Evolutionary conservation across 805 yeast species (phyloP).

Genomic region (Blastobotrys mokoenaii): DNA sequence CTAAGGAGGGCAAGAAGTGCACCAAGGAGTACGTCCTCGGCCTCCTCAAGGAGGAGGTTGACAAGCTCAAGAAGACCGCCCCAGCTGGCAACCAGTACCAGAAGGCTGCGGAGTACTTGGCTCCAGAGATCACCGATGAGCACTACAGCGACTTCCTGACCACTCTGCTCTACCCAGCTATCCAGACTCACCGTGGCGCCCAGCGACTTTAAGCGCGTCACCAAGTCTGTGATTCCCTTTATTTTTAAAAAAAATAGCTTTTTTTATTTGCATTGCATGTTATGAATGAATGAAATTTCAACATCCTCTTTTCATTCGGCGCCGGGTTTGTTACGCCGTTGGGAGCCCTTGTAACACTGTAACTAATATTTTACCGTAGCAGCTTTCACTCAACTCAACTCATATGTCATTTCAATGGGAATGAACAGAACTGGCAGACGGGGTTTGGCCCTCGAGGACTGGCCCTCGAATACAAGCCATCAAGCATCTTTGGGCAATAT

Average conservation of each 20-base stretch:
- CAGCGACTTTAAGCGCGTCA: conserved; percentile 1
- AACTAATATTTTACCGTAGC: too few species aligned
- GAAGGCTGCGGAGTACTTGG: conserved; percentile 49
- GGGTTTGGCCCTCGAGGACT: too few species aligned
- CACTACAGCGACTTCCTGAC: conserved; percentile 60
- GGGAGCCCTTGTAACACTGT: too few species aligned
- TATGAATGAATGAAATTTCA: not conserved
- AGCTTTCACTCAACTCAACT: too few species aligned
- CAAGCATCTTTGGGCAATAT: too few species aligned
- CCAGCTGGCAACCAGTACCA: conserved; percentile 43
- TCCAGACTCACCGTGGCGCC: conserved; percentile 5
- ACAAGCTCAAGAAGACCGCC: conserved; percentile 40
- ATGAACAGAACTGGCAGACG: too few species aligned
- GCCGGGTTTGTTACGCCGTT: too few species aligned
- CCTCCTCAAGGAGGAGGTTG: conserved; percentile 48
- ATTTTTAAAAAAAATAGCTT: not conserved
- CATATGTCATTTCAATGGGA: too few species aligned
- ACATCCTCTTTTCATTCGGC: not conserved
- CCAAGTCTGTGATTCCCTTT: too few species aligned
- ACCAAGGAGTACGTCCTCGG: conserved; percentile 42
- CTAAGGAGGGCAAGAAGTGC: conserved; percentile 47
- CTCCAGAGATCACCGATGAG: conserved; percentile 58
- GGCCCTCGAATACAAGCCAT: too few species aligned
- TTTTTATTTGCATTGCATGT: not conserved
- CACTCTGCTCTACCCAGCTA: conserved; percentile 41